A percentile compares a stretch with the other conserved stretches of the same genome.
Evolutionary conservation across 495 filamentous ascomycete species (phyloP).

Genomic region (Filosporella fistucella): DNA sequence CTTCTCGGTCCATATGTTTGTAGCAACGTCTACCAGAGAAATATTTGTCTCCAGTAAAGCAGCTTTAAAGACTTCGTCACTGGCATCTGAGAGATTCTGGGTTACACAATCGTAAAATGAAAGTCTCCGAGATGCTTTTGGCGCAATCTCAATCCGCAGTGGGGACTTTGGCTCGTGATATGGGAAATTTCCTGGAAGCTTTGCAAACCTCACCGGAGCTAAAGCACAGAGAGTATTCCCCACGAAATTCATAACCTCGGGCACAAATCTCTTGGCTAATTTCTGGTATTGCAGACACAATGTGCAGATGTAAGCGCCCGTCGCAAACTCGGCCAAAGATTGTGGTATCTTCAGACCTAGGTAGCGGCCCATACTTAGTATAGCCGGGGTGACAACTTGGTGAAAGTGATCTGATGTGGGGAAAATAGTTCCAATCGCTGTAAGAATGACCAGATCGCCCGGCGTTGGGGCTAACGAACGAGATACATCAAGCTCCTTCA

Average conservation of each 20-base stretch:
- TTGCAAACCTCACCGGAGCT: constrained; percentile 43
- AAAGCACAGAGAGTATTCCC: constrained; percentile 72
- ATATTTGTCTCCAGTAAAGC: constrained; percentile 54
- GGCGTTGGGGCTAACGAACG: constrained; percentile 57
- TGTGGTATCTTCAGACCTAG: constrained; percentile 72
- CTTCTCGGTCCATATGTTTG: constrained; percentile 59
- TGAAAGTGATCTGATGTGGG: constrained; percentile 97
- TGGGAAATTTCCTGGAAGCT: constrained; percentile 52
- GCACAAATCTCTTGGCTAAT: constrained; percentile 78
- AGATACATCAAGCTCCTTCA: constrained; percentile 57
- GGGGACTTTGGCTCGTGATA: constrained; percentile 50
- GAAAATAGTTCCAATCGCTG: constrained; percentile 78
- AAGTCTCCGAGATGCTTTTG: constrained; percentile 34
- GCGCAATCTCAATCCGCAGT: constrained; percentile 43
- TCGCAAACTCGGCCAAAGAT: constrained; percentile 57
- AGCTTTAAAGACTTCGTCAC: constrained; percentile 44
- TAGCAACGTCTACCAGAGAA: constrained; percentile 52
- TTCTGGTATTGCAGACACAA: constrained; percentile 76
- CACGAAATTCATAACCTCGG: constrained; percentile 79
- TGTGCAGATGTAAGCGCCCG: constrained; percentile 72
- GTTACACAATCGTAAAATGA: constrained; percentile 47
- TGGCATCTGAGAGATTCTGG: constrained; percentile 23
- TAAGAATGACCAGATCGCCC: constrained; percentile 77
- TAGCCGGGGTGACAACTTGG: constrained; percentile 83
- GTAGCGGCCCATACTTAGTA: constrained; percentile 74